Conservation (phyloP, 2,329 filamentous ascomycete genomes). For the Trichophyton benhamiae region DNA sequence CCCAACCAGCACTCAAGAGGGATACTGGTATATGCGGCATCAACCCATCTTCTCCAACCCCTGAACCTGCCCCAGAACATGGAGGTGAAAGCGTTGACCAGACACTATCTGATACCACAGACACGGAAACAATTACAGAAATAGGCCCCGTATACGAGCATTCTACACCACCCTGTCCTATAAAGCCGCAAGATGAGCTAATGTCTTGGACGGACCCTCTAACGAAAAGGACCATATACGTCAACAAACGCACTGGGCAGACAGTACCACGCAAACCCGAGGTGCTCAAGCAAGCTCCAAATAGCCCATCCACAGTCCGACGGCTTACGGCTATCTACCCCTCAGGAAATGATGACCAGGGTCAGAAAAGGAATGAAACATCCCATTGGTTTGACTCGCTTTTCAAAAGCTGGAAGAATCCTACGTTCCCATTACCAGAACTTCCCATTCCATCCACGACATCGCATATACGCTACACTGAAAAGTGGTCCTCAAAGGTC, state of each 20-base stretch:
- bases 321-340: background rate
- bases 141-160: background rate
- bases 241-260: conserved; percentile 27
- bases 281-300: background rate
- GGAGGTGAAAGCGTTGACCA: background rate
- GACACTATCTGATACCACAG: background rate
- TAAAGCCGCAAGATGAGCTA: conserved; percentile 19
- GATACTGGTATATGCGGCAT: background rate
- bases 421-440: conserved; percentile 51
- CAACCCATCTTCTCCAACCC: background rate
- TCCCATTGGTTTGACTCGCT: conserved; percentile 48
- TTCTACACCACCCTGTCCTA: background rate
- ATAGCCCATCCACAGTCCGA: background rate
- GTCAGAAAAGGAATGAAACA: background rate
- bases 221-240: conserved; percentile 31
- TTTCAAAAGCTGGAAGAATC: conserved; percentile 59
- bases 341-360: too few relatives aligned
- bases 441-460: conserved; percentile 28
- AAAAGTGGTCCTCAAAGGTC: background rate
- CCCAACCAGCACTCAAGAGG: background rate
- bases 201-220: conserved; percentile 49
- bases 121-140: too few relatives aligned
- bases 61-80: background rate
- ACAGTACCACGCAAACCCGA: conserved; percentile 14
- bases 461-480: background rate